These are phyloP conservation scores for Cenchrus fungigraminus DNA, from an alignment of 176 grass and related monocot genomes.

Conservation along the genomic window DNA sequence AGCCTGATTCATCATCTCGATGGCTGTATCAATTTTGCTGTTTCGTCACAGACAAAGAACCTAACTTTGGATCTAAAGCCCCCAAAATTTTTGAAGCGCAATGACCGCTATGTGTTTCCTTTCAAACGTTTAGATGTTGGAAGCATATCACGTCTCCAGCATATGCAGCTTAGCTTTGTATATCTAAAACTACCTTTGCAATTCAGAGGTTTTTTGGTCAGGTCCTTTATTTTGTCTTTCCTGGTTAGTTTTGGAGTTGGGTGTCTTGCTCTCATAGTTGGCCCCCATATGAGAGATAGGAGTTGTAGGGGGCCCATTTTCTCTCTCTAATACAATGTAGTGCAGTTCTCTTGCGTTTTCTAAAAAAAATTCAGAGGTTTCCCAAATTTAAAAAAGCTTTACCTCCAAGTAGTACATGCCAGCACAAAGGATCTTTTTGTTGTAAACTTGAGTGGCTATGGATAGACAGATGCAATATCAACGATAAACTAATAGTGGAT, in stretches of 20 bases:
- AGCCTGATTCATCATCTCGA: not conserved
- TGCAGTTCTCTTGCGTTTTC: too few species aligned
- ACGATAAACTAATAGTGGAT: not conserved
- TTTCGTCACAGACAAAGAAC: not conserved
- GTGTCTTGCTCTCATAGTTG: too few species aligned
- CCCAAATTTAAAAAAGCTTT: slow-evolving; percentile 9
- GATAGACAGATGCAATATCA: not conserved
- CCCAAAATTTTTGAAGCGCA: rapidly evolving
- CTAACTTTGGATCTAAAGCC: slow-evolving; percentile 12
- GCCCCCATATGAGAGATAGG: too few species aligned
- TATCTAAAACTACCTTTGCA: not conserved
- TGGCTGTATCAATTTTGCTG: not conserved
- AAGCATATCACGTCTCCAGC: not conserved
- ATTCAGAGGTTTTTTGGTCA: not conserved
- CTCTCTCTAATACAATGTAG: too few species aligned
- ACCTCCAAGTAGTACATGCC: not conserved
- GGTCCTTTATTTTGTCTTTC: too few species aligned
- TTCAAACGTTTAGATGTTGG: not conserved
- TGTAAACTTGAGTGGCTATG: not conserved
- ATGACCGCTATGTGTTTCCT: not conserved
- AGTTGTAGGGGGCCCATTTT: too few species aligned
- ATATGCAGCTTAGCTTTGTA: not conserved
- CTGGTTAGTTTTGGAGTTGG: too few species aligned
- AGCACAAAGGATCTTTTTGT: not conserved
- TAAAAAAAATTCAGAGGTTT: too few species aligned